phyloP scores from a whole-genome alignment of 345 rosid species.

The Boechera divaricarpa region DNA sequence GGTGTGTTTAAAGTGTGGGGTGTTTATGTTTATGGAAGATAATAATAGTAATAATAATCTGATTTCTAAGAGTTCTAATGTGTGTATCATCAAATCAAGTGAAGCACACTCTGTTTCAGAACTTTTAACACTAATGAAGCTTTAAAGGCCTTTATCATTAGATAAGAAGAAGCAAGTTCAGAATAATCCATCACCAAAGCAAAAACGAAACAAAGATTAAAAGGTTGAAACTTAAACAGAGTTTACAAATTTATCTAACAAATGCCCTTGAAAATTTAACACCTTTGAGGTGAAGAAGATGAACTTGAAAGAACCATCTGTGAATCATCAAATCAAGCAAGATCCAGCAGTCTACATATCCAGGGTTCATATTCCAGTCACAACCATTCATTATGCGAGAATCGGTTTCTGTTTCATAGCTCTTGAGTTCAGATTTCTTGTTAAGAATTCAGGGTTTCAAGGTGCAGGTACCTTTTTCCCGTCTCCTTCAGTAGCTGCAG shows the following conservation, averaged over 20 bases:
- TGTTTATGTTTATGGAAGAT: constrained; percentile 35
- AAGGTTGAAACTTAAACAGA: constrained; percentile 14
- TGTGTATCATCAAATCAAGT: background rate
- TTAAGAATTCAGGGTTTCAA: constrained; percentile 11
- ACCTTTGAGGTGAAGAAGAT: constrained; percentile 30
- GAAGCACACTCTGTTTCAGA: constrained; percentile 22
- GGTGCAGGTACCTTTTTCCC: constrained; percentile 49
- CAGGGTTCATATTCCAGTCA: constrained; percentile 3
- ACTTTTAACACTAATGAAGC: background rate
- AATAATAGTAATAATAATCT: constrained; percentile 28
- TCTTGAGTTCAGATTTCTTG: background rate
- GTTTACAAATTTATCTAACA: constrained; percentile 25
- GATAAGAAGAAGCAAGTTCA: background rate
- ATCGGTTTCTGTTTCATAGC: constrained; percentile 13
- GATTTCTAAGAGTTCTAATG: constrained; percentile 17
- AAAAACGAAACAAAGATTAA: constrained; percentile 5
- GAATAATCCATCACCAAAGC: background rate
- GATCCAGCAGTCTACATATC: constrained; percentile 19
- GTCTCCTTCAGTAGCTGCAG: constrained; percentile 54
- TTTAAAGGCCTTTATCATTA: background rate
- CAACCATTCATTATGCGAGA: constrained; percentile 1
- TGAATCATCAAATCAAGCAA: constrained; percentile 14
- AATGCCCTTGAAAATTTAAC: constrained; percentile 5
- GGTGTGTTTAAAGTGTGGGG: constrained; percentile 35
- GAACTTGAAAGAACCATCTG: constrained; percentile 7